phyloP scores from a whole-genome alignment of 116 monocot species.

The Zostera marina region DNA sequence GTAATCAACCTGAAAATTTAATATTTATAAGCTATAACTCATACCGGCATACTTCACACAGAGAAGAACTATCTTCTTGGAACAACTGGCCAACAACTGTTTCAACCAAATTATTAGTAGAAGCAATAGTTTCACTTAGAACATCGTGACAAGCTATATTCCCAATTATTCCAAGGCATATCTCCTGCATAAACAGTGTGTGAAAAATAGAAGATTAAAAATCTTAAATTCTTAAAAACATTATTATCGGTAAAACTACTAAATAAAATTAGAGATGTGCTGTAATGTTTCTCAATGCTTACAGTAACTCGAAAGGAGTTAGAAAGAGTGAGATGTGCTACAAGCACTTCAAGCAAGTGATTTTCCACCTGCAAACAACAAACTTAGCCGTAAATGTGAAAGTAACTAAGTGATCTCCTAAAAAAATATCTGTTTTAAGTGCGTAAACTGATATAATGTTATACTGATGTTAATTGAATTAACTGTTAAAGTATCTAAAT shows the following conservation, averaged over 20 bases:
- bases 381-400: neutral
- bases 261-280: too few relatives aligned
- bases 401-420: neutral
- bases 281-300: slow-evolving; percentile 8
- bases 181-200: slow-evolving; percentile 42
- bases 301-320: slow-evolving; percentile 55
- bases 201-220: neutral
- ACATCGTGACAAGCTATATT: slow-evolving; percentile 78
- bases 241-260: too few relatives aligned
- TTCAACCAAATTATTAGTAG: slow-evolving; percentile 55
- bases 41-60: slow-evolving; percentile 77
- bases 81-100: slow-evolving; percentile 50
- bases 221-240: neutral
- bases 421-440: neutral
- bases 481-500: too few relatives aligned
- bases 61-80: slow-evolving; percentile 57
- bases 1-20: neutral
- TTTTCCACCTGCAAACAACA: slow-evolving; percentile 57
- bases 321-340: slow-evolving; percentile 41
- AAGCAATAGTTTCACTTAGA: slow-evolving; percentile 26
- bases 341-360: slow-evolving; percentile 68
- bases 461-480: neutral
- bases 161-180: slow-evolving; percentile 87
- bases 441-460: neutral
- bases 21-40: neutral